A percentile compares a stretch with the other conserved stretches of the same genome.
Conservation (phyloP, 768 basidiomycete genomes). For the Collybiopsis luxurians region DNA sequence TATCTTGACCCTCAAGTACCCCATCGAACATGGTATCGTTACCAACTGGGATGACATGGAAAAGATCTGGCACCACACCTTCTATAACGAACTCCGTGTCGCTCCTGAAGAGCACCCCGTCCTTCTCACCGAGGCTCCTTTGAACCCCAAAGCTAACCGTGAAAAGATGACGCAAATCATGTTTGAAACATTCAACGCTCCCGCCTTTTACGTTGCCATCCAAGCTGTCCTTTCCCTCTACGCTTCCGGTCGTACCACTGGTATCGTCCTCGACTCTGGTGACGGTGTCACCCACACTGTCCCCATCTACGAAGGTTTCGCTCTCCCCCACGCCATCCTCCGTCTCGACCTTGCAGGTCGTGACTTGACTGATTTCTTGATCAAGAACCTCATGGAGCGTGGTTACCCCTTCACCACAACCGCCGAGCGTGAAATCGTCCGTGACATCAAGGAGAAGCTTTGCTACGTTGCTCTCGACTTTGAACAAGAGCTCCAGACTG, state of each 20-base stretch:
- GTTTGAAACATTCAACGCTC: slow-evolving; percentile 95
- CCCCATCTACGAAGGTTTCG: slow-evolving; percentile 72
- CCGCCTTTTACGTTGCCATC: slow-evolving; percentile 90
- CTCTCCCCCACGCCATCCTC: slow-evolving; percentile 66
- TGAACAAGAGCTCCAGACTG: slow-evolving; percentile 71
- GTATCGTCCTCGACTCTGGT: slow-evolving; percentile 75
- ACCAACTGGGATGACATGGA: slow-evolving; percentile 80
- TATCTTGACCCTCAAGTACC: slow-evolving; percentile 69
- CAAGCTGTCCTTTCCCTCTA: slow-evolving; percentile 86
- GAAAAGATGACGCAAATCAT: slow-evolving; percentile 97
- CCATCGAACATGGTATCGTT: slow-evolving; percentile 70
- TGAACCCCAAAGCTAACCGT: slow-evolving; percentile 91
- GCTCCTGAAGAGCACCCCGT: slow-evolving; percentile 93
- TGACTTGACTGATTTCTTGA: slow-evolving; percentile 61
- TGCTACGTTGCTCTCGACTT: slow-evolving; percentile 75
- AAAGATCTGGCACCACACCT: slow-evolving; percentile 75
- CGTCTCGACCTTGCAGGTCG: slow-evolving; percentile 67
- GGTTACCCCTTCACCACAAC: slow-evolving; percentile 95
- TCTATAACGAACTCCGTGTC: slow-evolving; percentile 91
- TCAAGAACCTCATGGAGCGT: slow-evolving; percentile 86
- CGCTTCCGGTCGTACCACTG: slow-evolving; percentile 68
- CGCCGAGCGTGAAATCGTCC: slow-evolving; percentile 90
- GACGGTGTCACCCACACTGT: slow-evolving; percentile 73
- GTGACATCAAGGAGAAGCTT: slow-evolving; percentile 95
- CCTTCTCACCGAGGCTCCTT: slow-evolving; percentile 86